These are phyloP conservation scores for Thozetella sp. DNA, from an alignment of 495 filamentous ascomycete genomes.

Conservation along the genomic window DNA sequence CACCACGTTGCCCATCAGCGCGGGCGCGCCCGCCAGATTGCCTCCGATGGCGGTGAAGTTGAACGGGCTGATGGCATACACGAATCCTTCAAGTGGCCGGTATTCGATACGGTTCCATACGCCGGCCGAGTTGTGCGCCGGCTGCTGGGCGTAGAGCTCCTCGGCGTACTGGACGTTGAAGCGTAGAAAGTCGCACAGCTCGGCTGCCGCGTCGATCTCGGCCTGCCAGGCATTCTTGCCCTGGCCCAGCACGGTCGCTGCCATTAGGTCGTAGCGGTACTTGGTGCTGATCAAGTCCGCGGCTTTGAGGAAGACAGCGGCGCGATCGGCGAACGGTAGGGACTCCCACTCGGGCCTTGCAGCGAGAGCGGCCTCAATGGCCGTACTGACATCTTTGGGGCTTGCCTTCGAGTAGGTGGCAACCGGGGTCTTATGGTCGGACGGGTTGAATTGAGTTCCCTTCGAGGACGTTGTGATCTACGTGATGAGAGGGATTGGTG, in stretches of 20 bases:
- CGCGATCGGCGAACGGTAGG: constrained; percentile 83
- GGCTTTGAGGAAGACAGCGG: constrained; percentile 93
- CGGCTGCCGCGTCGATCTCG: constrained; percentile 93
- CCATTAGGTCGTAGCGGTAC: constrained; percentile 92
- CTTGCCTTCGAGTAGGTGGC: constrained; percentile 80
- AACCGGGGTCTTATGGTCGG: constrained; percentile 69
- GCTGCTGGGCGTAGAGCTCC: constrained; percentile 84
- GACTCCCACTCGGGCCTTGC: constrained; percentile 83
- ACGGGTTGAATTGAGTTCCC: constrained; percentile 70
- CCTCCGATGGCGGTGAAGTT: constrained; percentile 89
- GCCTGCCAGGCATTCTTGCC: constrained; percentile 97
- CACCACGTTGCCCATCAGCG: constrained; percentile 83
- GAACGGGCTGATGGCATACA: constrained; percentile 85
- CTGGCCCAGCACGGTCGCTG: constrained; percentile 90
- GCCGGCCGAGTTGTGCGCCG: constrained; percentile 71
- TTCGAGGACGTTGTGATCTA: constrained; percentile 55
- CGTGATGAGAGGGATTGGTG: not conserved
- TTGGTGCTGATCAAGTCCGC: constrained; percentile 86
- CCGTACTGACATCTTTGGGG: constrained; percentile 67
- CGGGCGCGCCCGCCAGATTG: constrained; percentile 73
- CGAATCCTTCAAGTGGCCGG: constrained; percentile 82
- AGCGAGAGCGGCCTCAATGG: constrained; percentile 78
- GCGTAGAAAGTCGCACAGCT: constrained; percentile 87
- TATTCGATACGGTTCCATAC: constrained; percentile 87
- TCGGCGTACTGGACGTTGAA: constrained; percentile 90